phyloP scores from a whole-genome alignment of 2,329 filamentous ascomycete species.

The Tothia fuscella region DNA sequence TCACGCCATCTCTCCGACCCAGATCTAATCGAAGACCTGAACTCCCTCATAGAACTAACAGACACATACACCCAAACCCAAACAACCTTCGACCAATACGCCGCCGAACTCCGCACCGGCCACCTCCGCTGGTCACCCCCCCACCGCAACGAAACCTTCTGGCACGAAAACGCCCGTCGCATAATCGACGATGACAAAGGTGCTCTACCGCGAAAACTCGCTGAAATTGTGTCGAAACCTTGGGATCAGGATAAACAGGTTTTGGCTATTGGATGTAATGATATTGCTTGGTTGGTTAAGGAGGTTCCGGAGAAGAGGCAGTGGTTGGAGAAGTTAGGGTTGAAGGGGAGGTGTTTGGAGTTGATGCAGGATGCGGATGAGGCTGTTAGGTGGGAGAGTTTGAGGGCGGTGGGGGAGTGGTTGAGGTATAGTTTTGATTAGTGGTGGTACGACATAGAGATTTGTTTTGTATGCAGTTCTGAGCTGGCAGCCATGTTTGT shows the following conservation, averaged over 20 bases:
- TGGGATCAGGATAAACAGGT: conserved; percentile 80
- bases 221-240: conserved; percentile 72
- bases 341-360: conserved; percentile 85
- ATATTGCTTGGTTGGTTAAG: conserved; percentile 78
- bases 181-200: conserved; percentile 78
- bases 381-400: conserved; percentile 81
- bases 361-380: conserved; percentile 85
- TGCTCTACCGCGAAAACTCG: conserved; percentile 64
- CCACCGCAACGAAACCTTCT: conserved; percentile 76
- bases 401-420: conserved; percentile 73
- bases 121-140: conserved; percentile 89
- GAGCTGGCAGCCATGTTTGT: no score
- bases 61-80: conserved; percentile 71
- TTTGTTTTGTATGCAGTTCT: no score
- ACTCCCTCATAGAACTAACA: conserved; percentile 46
- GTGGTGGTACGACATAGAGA: no score
- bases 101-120: conserved; percentile 72
- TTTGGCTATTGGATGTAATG: conserved; percentile 84
- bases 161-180: conserved; percentile 79
- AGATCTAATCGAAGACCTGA: conserved; percentile 40
- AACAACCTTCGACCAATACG: conserved; percentile 56
- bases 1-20: conserved; percentile 39
- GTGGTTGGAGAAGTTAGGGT: conserved; percentile 67
- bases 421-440: conserved; percentile 46
- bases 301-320: conserved; percentile 75